These are phyloP conservation scores for Candida frijolesensis DNA, from an alignment of 1,139 yeast genomes.

Conservation along the genomic window DNA sequence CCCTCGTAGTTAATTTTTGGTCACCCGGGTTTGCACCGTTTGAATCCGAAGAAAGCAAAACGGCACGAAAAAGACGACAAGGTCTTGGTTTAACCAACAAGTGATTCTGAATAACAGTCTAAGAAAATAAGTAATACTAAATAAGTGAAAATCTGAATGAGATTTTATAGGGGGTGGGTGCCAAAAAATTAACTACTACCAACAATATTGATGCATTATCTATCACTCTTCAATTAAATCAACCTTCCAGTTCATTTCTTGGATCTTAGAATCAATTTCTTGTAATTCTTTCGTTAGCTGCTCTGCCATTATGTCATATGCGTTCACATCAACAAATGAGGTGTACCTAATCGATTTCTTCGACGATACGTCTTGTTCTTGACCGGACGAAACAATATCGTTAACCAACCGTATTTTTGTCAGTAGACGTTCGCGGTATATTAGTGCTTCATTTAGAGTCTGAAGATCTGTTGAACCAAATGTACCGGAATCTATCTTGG, in stretches of 20 bases:
- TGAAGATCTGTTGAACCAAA: not conserved
- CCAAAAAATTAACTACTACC: slow-evolving; percentile 2
- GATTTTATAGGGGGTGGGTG: not conserved
- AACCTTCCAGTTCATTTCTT: slow-evolving; percentile 6
- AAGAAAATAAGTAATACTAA: not conserved
- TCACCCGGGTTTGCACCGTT: not conserved
- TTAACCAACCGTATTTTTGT: not conserved
- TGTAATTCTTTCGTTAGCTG: not conserved
- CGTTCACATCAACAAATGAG: not conserved
- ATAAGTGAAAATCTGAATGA: no score
- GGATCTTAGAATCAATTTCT: slow-evolving; percentile 3
- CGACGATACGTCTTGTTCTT: not conserved
- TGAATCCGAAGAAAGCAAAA: not conserved
- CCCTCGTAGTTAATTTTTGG: not conserved
- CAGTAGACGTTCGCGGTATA: not conserved
- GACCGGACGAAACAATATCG: not conserved
- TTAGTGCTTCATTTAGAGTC: not conserved
- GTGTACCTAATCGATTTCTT: slow-evolving; percentile 2
- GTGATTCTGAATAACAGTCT: not conserved
- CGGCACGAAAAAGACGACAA: not conserved
- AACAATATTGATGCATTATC: not conserved
- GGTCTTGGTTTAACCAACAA: not conserved
- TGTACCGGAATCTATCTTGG: not conserved
- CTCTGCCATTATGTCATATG: not conserved
- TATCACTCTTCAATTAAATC: slow-evolving; percentile 1